These are phyloP conservation scores for Colletotrichum salicis DNA, from an alignment of 2,329 filamentous ascomycete genomes.

Conservation along the genomic window DNA sequence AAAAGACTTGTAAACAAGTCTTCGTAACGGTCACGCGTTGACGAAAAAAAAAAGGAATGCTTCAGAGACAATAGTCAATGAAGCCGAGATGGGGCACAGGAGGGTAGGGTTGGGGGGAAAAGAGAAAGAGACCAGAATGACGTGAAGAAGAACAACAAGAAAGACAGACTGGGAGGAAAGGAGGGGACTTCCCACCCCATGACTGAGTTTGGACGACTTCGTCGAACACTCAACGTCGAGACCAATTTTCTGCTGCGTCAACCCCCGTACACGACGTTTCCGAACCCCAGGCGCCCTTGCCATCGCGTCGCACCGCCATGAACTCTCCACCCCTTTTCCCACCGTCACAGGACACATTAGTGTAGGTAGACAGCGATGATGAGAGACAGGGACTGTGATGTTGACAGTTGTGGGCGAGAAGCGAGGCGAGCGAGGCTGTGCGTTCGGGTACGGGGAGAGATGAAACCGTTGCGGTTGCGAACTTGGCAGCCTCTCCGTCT, in stretches of 20 bases:
- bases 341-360: neutral
- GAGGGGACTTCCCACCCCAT: neutral
- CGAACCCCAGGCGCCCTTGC: slow-evolving; percentile 15
- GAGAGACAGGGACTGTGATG: neutral
- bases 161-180: slow-evolving; percentile 1
- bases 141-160: slow-evolving; percentile 14
- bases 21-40: slow-evolving; percentile 8
- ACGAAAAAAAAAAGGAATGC: slow-evolving; percentile 28
- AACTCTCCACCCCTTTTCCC: slow-evolving; percentile 8
- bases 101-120: slow-evolving; percentile 5
- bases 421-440: slow-evolving; percentile 31
- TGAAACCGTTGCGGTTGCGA: slow-evolving; percentile 36
- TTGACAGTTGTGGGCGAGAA: no score
- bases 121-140: slow-evolving; percentile 18
- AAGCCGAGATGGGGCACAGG: slow-evolving; percentile 29
- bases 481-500: slow-evolving; percentile 31
- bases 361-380: neutral
- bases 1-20: slow-evolving; percentile 26
- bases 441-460: slow-evolving; percentile 13
- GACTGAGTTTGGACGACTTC: slow-evolving; percentile 23
- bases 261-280: slow-evolving; percentile 25
- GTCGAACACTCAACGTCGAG: slow-evolving; percentile 1
- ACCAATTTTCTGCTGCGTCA: slow-evolving; percentile 3
- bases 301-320: slow-evolving; percentile 15
- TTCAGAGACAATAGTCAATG: slow-evolving; percentile 12